A percentile compares a stretch with the other conserved stretches of the same genome.
These are phyloP conservation scores for Neocatenulostroma microsporum DNA, from an alignment of 2,329 filamentous ascomycete genomes.

Conservation along the genomic window DNA sequence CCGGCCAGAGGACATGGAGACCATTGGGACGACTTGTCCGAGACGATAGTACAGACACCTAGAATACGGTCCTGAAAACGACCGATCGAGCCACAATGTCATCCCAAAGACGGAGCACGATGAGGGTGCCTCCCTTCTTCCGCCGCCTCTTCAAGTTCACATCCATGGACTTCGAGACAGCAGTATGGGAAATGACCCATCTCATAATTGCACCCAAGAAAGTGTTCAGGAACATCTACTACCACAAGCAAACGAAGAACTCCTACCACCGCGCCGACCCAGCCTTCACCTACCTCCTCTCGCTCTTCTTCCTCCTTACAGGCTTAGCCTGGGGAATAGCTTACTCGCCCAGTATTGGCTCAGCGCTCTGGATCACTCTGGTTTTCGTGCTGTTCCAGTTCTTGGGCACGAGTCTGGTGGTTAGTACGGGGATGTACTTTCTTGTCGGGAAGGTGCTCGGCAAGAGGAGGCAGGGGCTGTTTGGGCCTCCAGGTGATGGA, in stretches of 20 bases:
- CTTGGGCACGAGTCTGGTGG: constrained; percentile 50
- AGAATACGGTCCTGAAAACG: too few species aligned
- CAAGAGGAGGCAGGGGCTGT: constrained; percentile 50
- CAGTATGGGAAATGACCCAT: constrained; percentile 64
- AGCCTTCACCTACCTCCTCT: constrained; percentile 62
- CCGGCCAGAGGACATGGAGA: too few species aligned
- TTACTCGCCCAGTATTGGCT: constrained; percentile 39
- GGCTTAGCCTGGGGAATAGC: constrained; percentile 53
- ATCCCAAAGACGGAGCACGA: constrained; percentile 36
- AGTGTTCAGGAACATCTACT: constrained; percentile 63
- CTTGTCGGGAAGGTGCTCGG: constrained; percentile 55
- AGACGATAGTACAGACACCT: too few species aligned
- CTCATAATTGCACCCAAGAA: constrained; percentile 62
- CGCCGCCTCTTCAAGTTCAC: constrained; percentile 64
- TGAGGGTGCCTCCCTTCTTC: constrained; percentile 60
- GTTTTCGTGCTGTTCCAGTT: constrained; percentile 53
- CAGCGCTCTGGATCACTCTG: constrained; percentile 38
- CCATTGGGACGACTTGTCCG: too few species aligned
- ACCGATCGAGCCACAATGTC: constrained; percentile 15
- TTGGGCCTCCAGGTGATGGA: constrained; percentile 45
- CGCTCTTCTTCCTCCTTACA: constrained; percentile 52
- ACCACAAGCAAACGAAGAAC: constrained; percentile 59
- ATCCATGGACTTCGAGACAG: constrained; percentile 68
- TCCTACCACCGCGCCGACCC: constrained; percentile 63
- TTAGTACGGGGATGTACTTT: constrained; percentile 58